Evolutionary conservation across 768 basidiomycete species (phyloP).

Genomic region (Sutorius australiensis): DNA sequence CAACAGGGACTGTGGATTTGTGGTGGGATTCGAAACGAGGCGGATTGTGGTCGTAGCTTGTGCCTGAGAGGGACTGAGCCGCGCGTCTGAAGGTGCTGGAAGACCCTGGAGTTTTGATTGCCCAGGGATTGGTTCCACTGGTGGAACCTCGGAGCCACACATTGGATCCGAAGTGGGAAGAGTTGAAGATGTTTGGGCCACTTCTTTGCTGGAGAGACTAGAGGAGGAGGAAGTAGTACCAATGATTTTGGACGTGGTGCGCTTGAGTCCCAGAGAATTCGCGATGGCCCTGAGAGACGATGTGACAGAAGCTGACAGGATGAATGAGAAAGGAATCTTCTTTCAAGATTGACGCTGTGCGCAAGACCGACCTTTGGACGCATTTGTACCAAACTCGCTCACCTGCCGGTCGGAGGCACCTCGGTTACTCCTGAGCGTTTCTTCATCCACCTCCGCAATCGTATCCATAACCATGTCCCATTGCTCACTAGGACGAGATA

Average conservation of each 20-base stretch:
- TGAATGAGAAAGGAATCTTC: slow-evolving; percentile 1
- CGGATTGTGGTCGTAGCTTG: slow-evolving; percentile 48
- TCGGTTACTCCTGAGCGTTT: slow-evolving; percentile 38
- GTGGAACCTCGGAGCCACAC: slow-evolving; percentile 16
- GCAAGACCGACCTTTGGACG: slow-evolving; percentile 54
- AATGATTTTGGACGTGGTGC: slow-evolving; percentile 26
- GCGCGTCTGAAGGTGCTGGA: slow-evolving; percentile 58
- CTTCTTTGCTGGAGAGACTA: slow-evolving; percentile 21
- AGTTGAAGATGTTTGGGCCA: slow-evolving; percentile 23
- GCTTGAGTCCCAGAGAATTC: slow-evolving; percentile 71
- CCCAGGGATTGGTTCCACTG: slow-evolving; percentile 54
- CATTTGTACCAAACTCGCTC: slow-evolving; percentile 71
- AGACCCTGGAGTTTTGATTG: slow-evolving; percentile 53
- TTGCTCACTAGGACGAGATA: slow-evolving; percentile 67
- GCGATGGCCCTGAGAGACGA: slow-evolving; percentile 77
- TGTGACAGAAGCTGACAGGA: slow-evolving; percentile 49
- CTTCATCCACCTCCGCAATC: slow-evolving; percentile 65
- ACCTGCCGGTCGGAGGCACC: slow-evolving; percentile 37
- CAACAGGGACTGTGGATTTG: slow-evolving; percentile 20
- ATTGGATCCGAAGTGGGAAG: slow-evolving; percentile 28
- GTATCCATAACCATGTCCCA: slow-evolving; percentile 89
- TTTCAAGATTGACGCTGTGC: neutral
- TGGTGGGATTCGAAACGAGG: slow-evolving; percentile 35
- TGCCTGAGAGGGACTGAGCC: slow-evolving; percentile 54
- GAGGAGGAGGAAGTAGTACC: slow-evolving; percentile 30